Evolutionary conservation across 352 stramenopile genomes (phyloP), one percentile per base, ranked within the genome.

Genomic region (Phytophthora tentaculata): DNA sequence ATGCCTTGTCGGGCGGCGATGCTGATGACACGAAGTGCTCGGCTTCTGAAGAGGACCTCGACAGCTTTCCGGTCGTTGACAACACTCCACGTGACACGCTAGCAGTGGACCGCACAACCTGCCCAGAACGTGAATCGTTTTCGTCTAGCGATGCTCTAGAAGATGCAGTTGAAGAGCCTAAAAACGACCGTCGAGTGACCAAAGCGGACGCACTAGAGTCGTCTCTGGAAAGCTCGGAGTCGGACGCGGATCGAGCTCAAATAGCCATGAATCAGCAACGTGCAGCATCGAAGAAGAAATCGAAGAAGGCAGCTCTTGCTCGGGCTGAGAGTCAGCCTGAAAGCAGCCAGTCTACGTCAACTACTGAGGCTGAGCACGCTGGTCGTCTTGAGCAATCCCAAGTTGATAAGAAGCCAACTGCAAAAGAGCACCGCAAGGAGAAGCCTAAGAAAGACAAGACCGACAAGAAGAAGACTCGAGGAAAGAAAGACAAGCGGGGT

Each of bases 401-500:
- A 54, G 16, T 44, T 39, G 71, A 73, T 10, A 84, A 79, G 47
- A 86, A 85, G 29, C 49, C 70, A 12, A 47, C 35, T 44, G 24
- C 23, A 1, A 88, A 83, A 41, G 76, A 84, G n/a, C 44, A 69
- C 9, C 75, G 76, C 39, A 89, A 88, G 45, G 81, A 92, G 14
- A 90, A 88, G 26, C 45, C 64, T 13, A 86, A 86, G 56, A 89
- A 90, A 53, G 75, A 87, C 6, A 88, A 83, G 41, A 19, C 41
- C 0, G 81, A 84, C 3, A 79, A 88, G 50, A 89, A 84, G 61
- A 90, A 85, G 37, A 70, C 41, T 29, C 69, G 71, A 26, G 72
- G 55, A 20, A 89, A 85, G 55, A 93, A 91, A 65, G 83, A 91
- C 14, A 91, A 91, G 51, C 78, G 80, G 9, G 55, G 29, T 1